Conservation (phyloP, 768 basidiomycete species). For the Psilocybe tampanensis region DNA sequence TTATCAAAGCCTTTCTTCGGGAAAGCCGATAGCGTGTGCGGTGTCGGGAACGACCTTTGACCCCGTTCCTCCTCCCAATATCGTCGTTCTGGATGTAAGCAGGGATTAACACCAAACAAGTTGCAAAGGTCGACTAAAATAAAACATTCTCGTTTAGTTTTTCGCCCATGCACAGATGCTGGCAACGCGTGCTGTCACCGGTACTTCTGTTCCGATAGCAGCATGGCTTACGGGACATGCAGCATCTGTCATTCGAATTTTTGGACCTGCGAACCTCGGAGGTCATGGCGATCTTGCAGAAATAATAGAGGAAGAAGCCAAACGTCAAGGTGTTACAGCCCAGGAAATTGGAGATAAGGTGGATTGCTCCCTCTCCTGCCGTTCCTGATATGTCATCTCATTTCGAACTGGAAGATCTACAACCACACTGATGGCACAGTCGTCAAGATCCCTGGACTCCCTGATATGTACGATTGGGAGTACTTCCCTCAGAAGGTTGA, state of each 20-base stretch:
- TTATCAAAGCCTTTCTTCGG: slow-evolving; percentile 10
- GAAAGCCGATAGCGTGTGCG: slow-evolving; percentile 10
- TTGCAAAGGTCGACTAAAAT: not conserved
- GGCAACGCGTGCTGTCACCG: not conserved
- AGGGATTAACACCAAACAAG: not conserved
- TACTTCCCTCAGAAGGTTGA: slow-evolving; percentile 1
- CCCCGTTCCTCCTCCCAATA: slow-evolving; percentile 7
- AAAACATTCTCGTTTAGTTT: not conserved
- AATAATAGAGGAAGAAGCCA: not conserved
- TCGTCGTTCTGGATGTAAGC: slow-evolving; percentile 12
- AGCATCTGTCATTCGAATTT: not conserved
- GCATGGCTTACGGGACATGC: slow-evolving; percentile 1
- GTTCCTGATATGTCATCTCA: not conserved
- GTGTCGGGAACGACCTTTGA: slow-evolving; percentile 3
- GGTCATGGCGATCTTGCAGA: not conserved
- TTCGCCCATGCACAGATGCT: not conserved
- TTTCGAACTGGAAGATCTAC: not conserved
- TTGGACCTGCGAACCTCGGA: not conserved
- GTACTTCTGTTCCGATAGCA: not conserved
- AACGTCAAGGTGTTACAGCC: not conserved
- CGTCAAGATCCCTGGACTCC: slow-evolving; percentile 1
- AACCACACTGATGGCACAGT: not conserved
- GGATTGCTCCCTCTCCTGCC: not conserved
- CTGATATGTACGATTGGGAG: slow-evolving; percentile 9
- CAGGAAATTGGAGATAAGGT: not conserved